These are phyloP conservation scores for Pichia manshurica DNA, from an alignment of 805 yeast species.

Conservation along the genomic window DNA sequence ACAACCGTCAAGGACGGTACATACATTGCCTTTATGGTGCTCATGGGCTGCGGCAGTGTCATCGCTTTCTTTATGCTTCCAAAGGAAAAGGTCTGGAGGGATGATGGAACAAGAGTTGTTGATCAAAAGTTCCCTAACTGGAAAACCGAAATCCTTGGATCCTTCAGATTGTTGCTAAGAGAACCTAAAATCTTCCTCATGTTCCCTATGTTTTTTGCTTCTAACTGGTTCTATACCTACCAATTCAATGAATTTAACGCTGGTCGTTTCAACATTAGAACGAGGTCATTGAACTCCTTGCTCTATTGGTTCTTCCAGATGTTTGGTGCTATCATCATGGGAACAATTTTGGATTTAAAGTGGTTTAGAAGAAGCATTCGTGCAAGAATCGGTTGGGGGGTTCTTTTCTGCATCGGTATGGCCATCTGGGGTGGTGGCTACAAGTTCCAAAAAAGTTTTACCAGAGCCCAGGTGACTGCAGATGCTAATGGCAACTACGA, in stretches of 20 bases:
- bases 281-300: conserved; percentile 55
- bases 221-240: conserved; percentile 64
- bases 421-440: conserved; percentile 59
- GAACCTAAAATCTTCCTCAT: conserved; percentile 36
- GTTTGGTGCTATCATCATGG: conserved; percentile 48
- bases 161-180: conserved; percentile 25
- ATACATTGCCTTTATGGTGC: conserved; percentile 47
- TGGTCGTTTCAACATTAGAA: conserved; percentile 50
- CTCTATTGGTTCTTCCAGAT: conserved; percentile 59
- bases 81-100: conserved; percentile 40
- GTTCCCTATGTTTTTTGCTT: conserved; percentile 58
- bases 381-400: conserved; percentile 40
- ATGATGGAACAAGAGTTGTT: conserved; percentile 46
- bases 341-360: conserved; percentile 42
- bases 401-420: conserved; percentile 34
- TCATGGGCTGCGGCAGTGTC: conserved; percentile 43
- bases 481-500: conserved; percentile 1
- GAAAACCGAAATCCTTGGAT: conserved; percentile 31
- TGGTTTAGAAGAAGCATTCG: conserved; percentile 38
- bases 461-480: conserved; percentile 21
- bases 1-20: conserved; percentile 41
- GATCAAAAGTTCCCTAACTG: conserved; percentile 40
- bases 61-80: conserved; percentile 46
- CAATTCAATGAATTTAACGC: conserved; percentile 56
- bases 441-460: conserved; percentile 28